A percentile compares a stretch with the other conserved stretches of the same genome.
phyloP scores from a whole-genome alignment of 352 stramenopile genomes.

The Paralagenidium karlingii region DNA sequence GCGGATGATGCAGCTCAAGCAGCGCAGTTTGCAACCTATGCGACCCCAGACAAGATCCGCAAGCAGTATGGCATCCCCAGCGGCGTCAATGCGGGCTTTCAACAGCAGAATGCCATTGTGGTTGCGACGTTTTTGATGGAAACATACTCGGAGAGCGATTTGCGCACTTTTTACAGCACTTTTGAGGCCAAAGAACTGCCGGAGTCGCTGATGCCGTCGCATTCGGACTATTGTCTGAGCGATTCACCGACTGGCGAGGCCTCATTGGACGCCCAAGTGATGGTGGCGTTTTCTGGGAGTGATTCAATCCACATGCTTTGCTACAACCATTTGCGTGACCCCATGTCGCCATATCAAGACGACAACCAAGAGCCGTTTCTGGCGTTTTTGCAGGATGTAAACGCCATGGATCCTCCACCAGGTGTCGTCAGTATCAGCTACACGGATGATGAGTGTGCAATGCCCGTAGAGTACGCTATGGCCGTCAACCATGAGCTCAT shows the following conservation, averaged over 20 bases:
- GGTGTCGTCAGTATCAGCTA: conserved; percentile 72
- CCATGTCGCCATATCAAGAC: conserved; percentile 23
- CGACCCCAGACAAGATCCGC: conserved; percentile 31
- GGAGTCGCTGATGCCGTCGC: conserved; percentile 8
- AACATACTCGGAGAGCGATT: conserved; percentile 44
- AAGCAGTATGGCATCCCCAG: conserved; percentile 43
- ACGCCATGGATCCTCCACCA: conserved; percentile 41
- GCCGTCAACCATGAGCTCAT: conserved; percentile 62
- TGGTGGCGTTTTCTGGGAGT: conserved; percentile 23
- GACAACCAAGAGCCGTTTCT: conserved; percentile 77
- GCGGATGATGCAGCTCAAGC: background rate
- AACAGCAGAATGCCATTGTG: conserved; percentile 28
- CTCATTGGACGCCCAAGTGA: conserved; percentile 57
- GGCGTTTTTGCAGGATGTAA: conserved; percentile 53
- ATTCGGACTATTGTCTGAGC: conserved; percentile 26
- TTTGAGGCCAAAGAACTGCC: conserved; percentile 11
- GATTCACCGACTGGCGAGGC: conserved; percentile 33
- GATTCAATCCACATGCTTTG: conserved; percentile 42
- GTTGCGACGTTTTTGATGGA: conserved; percentile 62
- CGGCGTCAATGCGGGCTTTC: background rate
- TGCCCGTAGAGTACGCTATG: conserved; percentile 32
- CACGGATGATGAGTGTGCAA: conserved; percentile 66
- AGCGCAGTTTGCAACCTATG: conserved; percentile 7
- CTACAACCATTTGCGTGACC: conserved; percentile 37
- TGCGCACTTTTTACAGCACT: conserved; percentile 21